Evolutionary conservation across 2,329 filamentous ascomycete genomes (phyloP).

Genomic region (Phialophora verrucosa): DNA sequence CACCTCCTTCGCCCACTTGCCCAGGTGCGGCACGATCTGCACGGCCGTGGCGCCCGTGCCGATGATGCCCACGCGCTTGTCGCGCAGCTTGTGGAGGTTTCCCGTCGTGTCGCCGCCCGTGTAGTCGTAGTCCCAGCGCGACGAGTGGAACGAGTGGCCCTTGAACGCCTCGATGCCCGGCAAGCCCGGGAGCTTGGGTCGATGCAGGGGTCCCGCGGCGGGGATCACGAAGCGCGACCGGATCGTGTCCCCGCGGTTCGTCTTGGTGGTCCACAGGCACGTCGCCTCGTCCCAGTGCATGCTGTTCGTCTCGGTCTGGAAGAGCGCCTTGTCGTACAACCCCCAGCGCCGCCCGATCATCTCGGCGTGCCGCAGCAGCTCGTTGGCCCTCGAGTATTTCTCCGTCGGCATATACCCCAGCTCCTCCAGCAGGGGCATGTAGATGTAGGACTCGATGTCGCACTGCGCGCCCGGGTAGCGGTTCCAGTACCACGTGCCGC

Average conservation of each 20-base stretch:
- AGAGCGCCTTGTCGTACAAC: conserved; percentile 28
- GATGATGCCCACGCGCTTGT: conserved; percentile 45
- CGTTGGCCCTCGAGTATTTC: conserved; percentile 32
- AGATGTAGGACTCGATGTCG: conserved; percentile 33
- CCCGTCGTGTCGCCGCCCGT: conserved; percentile 46
- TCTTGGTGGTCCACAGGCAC: conserved; percentile 34
- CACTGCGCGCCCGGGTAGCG: conserved; percentile 37
- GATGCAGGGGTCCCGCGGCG: conserved; percentile 48
- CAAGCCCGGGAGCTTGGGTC: conserved; percentile 38
- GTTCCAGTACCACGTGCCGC: conserved; percentile 40
- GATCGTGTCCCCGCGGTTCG: conserved; percentile 40
- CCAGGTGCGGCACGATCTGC: conserved; percentile 48
- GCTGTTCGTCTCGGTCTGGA: conserved; percentile 33
- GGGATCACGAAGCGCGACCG: conserved; percentile 49
- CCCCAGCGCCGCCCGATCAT: conserved; percentile 27
- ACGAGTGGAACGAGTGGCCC: conserved; percentile 52
- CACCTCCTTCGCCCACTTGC: conserved; percentile 40
- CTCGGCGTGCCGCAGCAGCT: conserved; percentile 31
- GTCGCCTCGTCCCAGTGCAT: conserved; percentile 31
- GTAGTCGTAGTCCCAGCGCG: conserved; percentile 52
- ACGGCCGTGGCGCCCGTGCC: conserved; percentile 51
- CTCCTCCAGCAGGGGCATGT: conserved; percentile 36
- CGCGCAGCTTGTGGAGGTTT: conserved; percentile 20
- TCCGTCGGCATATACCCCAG: conserved; percentile 33
- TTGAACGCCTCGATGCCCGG: conserved; percentile 44